These are phyloP conservation scores for Yarrowia galli DNA, from an alignment of 1,139 yeast species.

Conservation along the genomic window DNA sequence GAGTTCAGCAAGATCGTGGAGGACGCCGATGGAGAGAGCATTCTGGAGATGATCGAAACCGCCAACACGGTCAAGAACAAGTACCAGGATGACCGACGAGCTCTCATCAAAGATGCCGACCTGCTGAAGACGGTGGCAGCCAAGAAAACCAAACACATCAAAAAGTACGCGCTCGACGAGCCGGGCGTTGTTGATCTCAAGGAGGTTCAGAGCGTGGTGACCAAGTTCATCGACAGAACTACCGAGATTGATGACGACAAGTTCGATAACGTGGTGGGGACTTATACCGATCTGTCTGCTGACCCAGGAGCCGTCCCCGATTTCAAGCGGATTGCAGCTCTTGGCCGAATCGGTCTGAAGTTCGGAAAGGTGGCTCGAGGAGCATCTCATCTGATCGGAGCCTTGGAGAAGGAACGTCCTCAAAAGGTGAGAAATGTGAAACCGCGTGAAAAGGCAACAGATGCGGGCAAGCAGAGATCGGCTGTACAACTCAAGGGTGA, in stretches of 20 bases:
- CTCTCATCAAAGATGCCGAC: conserved; percentile 23
- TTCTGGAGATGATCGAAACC: conserved; percentile 2
- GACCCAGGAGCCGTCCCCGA: neutral
- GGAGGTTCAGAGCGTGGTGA: neutral
- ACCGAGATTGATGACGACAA: neutral
- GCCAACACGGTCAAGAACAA: conserved; percentile 4
- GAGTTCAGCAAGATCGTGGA: conserved; percentile 1
- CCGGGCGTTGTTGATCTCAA: conserved; percentile 20
- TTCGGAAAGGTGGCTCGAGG: conserved; percentile 22
- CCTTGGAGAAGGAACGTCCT: conserved; percentile 22
- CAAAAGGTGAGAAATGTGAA: neutral
- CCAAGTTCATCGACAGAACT: neutral
- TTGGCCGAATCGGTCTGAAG: conserved; percentile 14
- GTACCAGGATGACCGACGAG: conserved; percentile 29
- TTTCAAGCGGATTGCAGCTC: neutral
- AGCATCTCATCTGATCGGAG: conserved; percentile 21
- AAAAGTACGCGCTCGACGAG: conserved; percentile 17
- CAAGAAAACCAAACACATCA: conserved; percentile 28
- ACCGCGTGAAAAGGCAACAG: neutral
- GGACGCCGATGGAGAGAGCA: neutral
- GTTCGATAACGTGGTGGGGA: neutral
- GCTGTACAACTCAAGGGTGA: conserved; percentile 1
- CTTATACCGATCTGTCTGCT: neutral
- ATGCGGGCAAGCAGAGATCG: neutral
- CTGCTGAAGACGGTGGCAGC: neutral